Base-by-base conservation (phyloP, 2,329 filamentous ascomycete genomes). In the Sclerotinia sclerotiorum region DNA sequence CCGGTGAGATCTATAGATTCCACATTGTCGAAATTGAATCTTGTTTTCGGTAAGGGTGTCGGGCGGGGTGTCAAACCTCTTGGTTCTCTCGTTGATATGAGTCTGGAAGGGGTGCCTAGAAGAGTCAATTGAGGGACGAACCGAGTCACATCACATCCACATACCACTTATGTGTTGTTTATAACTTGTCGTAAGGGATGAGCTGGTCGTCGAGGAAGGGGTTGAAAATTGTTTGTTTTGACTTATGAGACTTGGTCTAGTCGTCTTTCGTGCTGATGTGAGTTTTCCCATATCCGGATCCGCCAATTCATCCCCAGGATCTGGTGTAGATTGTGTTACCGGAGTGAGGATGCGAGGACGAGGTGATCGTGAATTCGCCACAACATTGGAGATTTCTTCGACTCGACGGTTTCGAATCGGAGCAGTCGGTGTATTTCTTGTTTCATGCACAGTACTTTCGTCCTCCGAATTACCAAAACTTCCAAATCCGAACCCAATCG, bases 1-100 rank as follows among this genome's bases (percentile, higher is more conserved):
- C 72, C 73, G 42, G 77, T 78, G 24, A 78, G 67, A 69, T 78
- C 77, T 39, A 78, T 70, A 0, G 76, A 73, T 48, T 78, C 75
- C n/a, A 76, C 57, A 24, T 63, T 39, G 69, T n/a, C 71, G 61
- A 39, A 65, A 52, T 27, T 72, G 73, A 65, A 44, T 46, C 69
- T 71, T 52, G 54, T 67, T 32, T 56, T 76, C 73, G 70, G 76
- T 74, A 68, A 74, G 55, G 71, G 79, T 61, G 72, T 74, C 35
- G 76, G 70, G 55, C 69, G 70, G 69, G 70, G 75, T 32, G 67
- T 63, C 21, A 69, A 21, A 54, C 46, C 19, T 35, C 21, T 63
- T 24, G 68, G 61, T 54, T 66, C 55, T 62, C 64, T 69, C 11
- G 72, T 69, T 44, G 56, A 46, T 55, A 63, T 52, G 27, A 57